These are phyloP conservation scores for Didymella exigua DNA, from an alignment of 2,329 filamentous ascomycete species.

Conservation along the genomic window DNA sequence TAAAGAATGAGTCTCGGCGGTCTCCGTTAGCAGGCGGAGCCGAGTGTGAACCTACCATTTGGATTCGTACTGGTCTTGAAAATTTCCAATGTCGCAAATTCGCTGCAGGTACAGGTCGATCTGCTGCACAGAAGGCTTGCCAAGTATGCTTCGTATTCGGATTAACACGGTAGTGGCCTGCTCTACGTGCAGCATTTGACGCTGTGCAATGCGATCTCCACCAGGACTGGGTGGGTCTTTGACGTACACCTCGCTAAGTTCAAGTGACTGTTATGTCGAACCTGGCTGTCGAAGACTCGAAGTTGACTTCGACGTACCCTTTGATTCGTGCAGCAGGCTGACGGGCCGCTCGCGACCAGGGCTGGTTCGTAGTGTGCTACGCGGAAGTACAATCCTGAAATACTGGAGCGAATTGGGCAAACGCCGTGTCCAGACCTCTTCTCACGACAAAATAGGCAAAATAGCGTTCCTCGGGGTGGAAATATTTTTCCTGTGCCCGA, in stretches of 20 bases:
- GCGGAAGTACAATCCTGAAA: background rate
- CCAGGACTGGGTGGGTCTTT: background rate
- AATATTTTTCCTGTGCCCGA: background rate
- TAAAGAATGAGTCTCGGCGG: background rate
- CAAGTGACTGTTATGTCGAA: background rate
- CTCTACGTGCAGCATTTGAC: background rate
- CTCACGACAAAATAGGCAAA: background rate
- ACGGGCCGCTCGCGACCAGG: background rate
- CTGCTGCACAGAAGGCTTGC: background rate
- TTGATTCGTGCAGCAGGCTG: background rate
- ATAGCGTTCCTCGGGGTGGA: background rate
- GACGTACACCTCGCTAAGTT: background rate
- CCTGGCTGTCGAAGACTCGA: background rate
- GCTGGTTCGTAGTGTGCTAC: background rate
- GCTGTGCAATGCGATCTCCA: background rate
- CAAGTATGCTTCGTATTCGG: slow-evolving; percentile 3
- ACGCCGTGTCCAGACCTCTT: background rate
- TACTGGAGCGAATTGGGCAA: no score
- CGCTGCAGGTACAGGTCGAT: slow-evolving; percentile 7
- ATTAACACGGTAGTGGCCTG: background rate
- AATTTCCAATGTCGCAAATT: background rate
- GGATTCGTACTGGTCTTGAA: background rate
- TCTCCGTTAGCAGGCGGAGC: background rate
- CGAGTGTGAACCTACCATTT: background rate
- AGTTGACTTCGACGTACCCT: background rate